Percentiles rank a stretch among this genome's conserved stretches.
phyloP scores from a whole-genome alignment of 2,329 filamentous ascomycete genomes.

The Aspergillaceae sp. region DNA sequence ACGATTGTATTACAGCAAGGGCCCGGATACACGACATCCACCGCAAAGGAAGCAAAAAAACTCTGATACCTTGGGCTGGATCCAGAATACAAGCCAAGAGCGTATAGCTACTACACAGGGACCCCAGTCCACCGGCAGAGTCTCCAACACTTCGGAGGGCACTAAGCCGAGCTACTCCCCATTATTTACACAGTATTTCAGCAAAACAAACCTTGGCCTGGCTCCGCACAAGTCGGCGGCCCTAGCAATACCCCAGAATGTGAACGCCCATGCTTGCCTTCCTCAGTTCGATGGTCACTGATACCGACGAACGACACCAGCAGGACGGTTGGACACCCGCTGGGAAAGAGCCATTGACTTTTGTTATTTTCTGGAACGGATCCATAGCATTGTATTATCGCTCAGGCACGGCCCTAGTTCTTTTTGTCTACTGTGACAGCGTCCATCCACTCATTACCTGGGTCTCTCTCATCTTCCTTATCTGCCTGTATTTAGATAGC shows the following conservation, averaged over 20 bases:
- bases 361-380: too few relatives aligned
- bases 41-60: constrained; percentile 1
- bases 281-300: constrained; percentile 19
- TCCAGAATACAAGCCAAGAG: background rate
- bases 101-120: background rate
- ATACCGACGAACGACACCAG: too few relatives aligned
- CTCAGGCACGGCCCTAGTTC: too few relatives aligned
- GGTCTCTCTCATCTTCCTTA: too few relatives aligned
- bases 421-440: too few relatives aligned
- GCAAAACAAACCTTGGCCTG: constrained; percentile 8
- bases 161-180: constrained; percentile 8
- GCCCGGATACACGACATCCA: background rate
- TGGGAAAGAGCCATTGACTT: too few relatives aligned
- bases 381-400: too few relatives aligned
- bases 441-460: too few relatives aligned
- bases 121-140: background rate
- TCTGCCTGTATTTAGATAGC: too few relatives aligned
- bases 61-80: constrained; percentile 1
- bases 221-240: constrained; percentile 19
- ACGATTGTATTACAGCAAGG: background rate
- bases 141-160: background rate
- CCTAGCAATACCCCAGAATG: constrained; percentile 18
- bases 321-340: too few relatives aligned
- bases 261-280: constrained; percentile 23
- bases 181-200: constrained; percentile 15